Base-by-base conservation (phyloP, 352 stramenopile genomes). In the Peronospora destructor region DNA sequence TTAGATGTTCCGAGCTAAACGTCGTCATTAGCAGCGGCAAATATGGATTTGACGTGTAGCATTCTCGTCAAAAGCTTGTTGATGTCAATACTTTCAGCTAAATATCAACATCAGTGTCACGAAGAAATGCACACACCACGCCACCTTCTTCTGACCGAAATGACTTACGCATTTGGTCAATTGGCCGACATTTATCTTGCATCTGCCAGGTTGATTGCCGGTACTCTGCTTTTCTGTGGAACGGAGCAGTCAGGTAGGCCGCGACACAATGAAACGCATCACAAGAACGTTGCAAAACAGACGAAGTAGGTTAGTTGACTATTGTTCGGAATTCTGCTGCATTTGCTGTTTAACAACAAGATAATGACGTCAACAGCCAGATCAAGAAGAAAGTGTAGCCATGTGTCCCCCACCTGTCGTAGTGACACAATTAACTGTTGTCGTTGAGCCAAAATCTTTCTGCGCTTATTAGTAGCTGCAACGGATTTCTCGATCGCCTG, bases 391-490 rank as follows among this genome's bases (percentile, higher is more conserved):
- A 17, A 44, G 19, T 13, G 17, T 23, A 38, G 10, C 14, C 6
- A 50, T 34, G 1, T 32, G 28, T 43, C 9, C 26, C 32, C 6
- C 47, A 86, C 75, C 73, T 88, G 64, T 45, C 77, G 73, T 49
- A 88, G 71, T 10, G 72, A 56, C 7, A 50, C 48, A 29, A 90
- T 64, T 10, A 90, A 49, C 13, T 65, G 55, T 58, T 68, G 53
- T 0, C 78, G 66, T 56, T 90, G 76, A 6, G 65, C 55, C 17
- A 73, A 39, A 40, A 89, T 62, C 12, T 59, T 67, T 47, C 58
- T 61, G 36, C 73, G 68, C 28, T 68, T 76, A 23, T 76, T 58
- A 42, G 87, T 87, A 32, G 55, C 59, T 0, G 43, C 54, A 17
- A 53, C 48, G 3, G 76, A 63, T 6, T 53, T 53, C 2, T 56